Conservation (phyloP, 306 rosid genomes). For the Alnus glutinosa region DNA sequence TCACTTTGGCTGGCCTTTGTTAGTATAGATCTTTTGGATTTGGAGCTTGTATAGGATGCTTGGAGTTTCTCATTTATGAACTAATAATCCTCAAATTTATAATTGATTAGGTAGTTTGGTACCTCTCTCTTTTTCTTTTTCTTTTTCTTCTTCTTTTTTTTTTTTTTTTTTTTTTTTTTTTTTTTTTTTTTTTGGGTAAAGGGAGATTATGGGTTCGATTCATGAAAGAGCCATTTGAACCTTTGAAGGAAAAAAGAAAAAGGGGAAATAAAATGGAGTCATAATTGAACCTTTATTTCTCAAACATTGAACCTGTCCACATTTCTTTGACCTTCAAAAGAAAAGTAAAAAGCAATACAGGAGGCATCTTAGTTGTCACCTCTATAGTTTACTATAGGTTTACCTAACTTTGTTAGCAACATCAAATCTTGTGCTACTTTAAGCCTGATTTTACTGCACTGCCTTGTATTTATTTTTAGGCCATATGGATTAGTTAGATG, state of each 20-base stretch:
- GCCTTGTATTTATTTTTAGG: not conserved
- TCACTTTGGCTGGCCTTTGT: no score
- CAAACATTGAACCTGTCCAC: not conserved
- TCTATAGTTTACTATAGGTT: no score
- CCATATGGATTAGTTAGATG: not conserved
- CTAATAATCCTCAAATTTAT: no score
- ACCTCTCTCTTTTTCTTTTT: not conserved
- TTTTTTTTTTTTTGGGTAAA: not conserved
- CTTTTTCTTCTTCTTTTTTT: not conserved
- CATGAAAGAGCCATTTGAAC: no score
- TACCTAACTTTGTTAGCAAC: not conserved
- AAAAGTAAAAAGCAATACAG: not conserved
- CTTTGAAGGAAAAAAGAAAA: no score
- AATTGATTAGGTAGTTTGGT: not conserved
- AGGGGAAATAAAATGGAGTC: no score
- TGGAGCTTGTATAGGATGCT: no score
- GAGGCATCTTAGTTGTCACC: not conserved
- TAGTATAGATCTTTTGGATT: no score
- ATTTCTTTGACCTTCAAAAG: not conserved
- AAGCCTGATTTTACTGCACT: not conserved
- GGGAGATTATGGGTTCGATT: no score
- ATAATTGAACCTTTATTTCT: no score
- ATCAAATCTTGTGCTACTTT: not conserved
- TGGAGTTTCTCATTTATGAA: no score
- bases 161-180: not conserved